Conservation (phyloP, 2,329 filamentous ascomycete genomes). For the Cyphellophora europaea region DNA sequence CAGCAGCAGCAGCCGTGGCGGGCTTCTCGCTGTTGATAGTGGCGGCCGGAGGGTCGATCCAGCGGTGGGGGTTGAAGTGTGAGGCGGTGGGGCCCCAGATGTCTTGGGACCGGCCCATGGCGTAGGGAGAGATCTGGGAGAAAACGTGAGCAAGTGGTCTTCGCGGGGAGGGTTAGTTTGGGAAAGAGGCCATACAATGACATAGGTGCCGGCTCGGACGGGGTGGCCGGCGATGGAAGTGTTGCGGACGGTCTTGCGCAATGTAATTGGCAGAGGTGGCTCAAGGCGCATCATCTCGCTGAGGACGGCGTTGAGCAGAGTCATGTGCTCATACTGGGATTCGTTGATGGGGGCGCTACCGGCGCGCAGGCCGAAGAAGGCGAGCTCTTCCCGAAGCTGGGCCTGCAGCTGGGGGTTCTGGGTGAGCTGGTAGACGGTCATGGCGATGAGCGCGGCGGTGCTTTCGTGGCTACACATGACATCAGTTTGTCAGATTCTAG, state of each 20-base stretch:
- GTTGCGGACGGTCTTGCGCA: background rate
- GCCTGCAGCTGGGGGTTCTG: background rate
- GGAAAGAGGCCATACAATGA: no score
- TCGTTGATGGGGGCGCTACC: background rate
- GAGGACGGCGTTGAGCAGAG: background rate
- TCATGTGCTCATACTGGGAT: background rate
- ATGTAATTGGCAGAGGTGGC: background rate
- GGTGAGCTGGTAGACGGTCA: background rate
- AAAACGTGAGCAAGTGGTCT: no score
- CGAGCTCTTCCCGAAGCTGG: background rate
- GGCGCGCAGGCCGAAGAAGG: background rate
- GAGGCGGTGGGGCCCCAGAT: background rate
- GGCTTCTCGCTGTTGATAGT: no score
- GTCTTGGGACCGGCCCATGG: background rate
- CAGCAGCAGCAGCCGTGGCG: background rate
- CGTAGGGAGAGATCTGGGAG: background rate
- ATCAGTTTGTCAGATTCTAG: no score
- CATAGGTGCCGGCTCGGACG: background rate
- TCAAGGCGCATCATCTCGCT: background rate
- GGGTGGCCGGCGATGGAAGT: background rate
- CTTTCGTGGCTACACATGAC: background rate
- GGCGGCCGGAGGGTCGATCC: background rate
- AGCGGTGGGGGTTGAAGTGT: background rate
- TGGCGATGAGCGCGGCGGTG: background rate
- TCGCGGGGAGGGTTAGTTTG: no score